phyloP scores from a whole-genome alignment of 2,329 filamentous ascomycete genomes.

The Fusarium duplospermum region DNA sequence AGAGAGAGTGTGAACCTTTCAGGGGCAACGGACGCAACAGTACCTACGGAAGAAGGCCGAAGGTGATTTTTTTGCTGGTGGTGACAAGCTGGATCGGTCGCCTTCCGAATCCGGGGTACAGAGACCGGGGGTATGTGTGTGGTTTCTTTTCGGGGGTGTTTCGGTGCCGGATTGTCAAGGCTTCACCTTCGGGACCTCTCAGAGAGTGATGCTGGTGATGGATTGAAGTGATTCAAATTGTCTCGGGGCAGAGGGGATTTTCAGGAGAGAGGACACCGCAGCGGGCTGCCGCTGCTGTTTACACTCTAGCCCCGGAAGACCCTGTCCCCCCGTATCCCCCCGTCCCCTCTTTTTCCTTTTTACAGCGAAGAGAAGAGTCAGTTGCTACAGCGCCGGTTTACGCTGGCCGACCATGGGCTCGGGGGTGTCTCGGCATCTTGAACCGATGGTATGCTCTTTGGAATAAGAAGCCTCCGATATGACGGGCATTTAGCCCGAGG shows the following conservation, averaged over 20 bases:
- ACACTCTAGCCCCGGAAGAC: constrained; percentile 25
- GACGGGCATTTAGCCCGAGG: constrained; percentile 1
- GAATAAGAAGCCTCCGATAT: constrained; percentile 6
- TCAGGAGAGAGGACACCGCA: constrained; percentile 3
- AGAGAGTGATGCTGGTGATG: constrained; percentile 11
- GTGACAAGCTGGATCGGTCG: constrained; percentile 23
- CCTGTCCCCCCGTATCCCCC: constrained; percentile 14
- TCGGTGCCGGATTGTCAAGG: constrained; percentile 9
- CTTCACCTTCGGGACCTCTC: neutral
- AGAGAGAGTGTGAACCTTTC: neutral
- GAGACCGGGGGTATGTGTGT: constrained; percentile 4
- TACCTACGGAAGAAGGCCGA: constrained; percentile 38
- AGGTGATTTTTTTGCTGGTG: neutral
- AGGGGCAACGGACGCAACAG: neutral
- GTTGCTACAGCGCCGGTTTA: constrained; percentile 23
- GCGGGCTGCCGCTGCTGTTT: constrained; percentile 4
- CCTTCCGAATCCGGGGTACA: constrained; percentile 33
- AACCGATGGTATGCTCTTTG: constrained; percentile 24
- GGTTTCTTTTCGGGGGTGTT: constrained; percentile 20
- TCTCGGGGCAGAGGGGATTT: constrained; percentile 24
- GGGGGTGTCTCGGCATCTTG: constrained; percentile 36
- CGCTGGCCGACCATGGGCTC: constrained; percentile 23
- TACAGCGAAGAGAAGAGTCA: constrained; percentile 11
- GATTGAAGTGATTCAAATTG: constrained; percentile 29
- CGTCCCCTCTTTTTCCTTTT: constrained; percentile 34